Evolutionary conservation across 176 grass and related monocot genomes (phyloP), one percentile per base, ranked within the genome.

Genomic region (Echinochloa phyllopogon): DNA sequence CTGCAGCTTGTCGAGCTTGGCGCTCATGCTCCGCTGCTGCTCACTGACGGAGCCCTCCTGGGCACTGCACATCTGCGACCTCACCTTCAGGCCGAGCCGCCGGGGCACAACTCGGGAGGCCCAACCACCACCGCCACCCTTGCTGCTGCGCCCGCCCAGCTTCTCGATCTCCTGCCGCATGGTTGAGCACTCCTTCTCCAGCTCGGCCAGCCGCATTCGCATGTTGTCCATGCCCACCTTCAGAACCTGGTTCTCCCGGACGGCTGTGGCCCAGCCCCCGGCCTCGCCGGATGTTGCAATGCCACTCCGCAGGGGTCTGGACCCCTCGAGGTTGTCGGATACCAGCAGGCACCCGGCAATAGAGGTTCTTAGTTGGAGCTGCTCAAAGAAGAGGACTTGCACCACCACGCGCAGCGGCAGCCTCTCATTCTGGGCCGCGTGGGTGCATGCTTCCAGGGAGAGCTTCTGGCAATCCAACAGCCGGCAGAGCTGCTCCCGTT

Each of bases 341-440:
- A 97, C 88, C 1, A 94, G 86, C 50, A 97, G 87, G 78, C 94
- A 97, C n/a, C 94, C 94, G 0, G 94, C 94, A 11, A 97, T 94
- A 5, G 94, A 97, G 45, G 94, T 97, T 47, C 94, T 65, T 13
- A 97, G 83, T 64, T 97, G 94, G 10, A 97, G 92, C 69, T 97
- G 94, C 88, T 97, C 94, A 17, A 97, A 94, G 86, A 97, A 97
- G 79, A 97, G 92, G 43, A 97, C 94, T 61, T 97, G 94, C 47
- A 94, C 94, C 4, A 94, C 90, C 1, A 94, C 83, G 0, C 94
- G 87, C 16, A 97, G 72, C 5, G 94, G 94, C 23, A 97, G 86
- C 55, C 94, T 81, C 86, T 97, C 94, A 12, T 97, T 97, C 83
- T 97, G 94, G 4, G 94, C 94, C 6, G 94, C 94, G 41, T 97